A percentile compares a stretch with the other conserved stretches of the same genome.
Conservation (phyloP, 1,284 basidiomycete genomes). For the Boletus smithii region DNA sequence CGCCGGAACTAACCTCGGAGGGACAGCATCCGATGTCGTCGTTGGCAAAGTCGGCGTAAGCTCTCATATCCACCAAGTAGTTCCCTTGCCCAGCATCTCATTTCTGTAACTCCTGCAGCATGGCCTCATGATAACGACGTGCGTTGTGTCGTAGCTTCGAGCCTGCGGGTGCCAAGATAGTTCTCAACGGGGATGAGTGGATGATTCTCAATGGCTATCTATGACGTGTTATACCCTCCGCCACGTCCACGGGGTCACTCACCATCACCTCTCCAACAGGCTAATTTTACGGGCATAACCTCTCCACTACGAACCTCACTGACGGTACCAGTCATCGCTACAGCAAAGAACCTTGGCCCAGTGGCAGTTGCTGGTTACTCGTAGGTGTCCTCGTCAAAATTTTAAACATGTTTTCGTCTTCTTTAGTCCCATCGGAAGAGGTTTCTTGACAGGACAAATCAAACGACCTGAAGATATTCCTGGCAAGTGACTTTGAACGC, state of each 20-base stretch:
- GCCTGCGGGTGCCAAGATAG: constrained; percentile 45
- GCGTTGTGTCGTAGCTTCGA: constrained; percentile 5
- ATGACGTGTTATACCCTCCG: neutral
- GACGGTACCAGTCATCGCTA: constrained; percentile 37
- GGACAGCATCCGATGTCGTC: constrained; percentile 23
- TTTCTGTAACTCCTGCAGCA: constrained; percentile 16
- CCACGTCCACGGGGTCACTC: neutral
- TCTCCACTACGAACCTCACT: constrained; percentile 35
- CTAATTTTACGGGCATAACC: constrained; percentile 34
- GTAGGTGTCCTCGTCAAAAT: constrained; percentile 26
- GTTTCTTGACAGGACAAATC: constrained; percentile 54
- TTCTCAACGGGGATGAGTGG: constrained; percentile 46
- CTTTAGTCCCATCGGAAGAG: constrained; percentile 53
- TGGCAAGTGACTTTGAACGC: constrained; percentile 28
- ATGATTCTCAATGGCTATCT: neutral
- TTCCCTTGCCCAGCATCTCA: neutral
- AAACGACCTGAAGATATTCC: constrained; percentile 44
- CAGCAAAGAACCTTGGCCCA: constrained; percentile 43
- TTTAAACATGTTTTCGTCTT: neutral
- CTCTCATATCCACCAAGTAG: neutral
- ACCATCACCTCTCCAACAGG: constrained; percentile 11
- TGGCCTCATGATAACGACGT: constrained; percentile 31
- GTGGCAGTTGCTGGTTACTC: constrained; percentile 56
- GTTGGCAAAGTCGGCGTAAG: constrained; percentile 37
- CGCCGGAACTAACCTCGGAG: constrained; percentile 30